These are phyloP conservation scores for Phytopythium aichiense DNA, from an alignment of 352 stramenopile genomes.

Conservation along the genomic window DNA sequence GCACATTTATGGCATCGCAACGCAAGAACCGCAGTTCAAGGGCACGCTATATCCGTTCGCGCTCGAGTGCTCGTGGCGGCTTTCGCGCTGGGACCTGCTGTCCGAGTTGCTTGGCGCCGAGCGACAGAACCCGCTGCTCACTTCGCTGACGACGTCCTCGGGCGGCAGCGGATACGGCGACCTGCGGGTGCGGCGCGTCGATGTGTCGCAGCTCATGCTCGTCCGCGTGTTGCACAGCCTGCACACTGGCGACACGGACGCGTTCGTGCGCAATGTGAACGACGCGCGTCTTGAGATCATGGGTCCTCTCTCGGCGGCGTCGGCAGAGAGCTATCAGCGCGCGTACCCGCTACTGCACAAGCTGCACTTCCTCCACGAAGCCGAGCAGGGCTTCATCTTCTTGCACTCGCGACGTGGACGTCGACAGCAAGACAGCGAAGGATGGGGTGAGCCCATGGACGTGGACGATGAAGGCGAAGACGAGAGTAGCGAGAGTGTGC, in stretches of 20 bases:
- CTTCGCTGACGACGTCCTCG: slow-evolving; percentile 18
- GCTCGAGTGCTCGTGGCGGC: slow-evolving; percentile 81
- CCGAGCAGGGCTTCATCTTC: slow-evolving; percentile 67
- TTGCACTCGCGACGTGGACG: slow-evolving; percentile 20
- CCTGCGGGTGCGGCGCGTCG: slow-evolving; percentile 50
- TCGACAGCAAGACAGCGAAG: not conserved
- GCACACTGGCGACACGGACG: slow-evolving; percentile 44
- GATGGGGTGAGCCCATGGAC: slow-evolving; percentile 3
- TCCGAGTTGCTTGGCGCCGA: slow-evolving; percentile 71
- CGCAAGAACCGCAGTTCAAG: slow-evolving; percentile 71
- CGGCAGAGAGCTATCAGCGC: slow-evolving; percentile 70
- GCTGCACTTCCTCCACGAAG: slow-evolving; percentile 75
- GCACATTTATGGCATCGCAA: slow-evolving; percentile 85
- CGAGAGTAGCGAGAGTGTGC: slow-evolving; percentile 7
- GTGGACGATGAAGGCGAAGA: slow-evolving; percentile 6
- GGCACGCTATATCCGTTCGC: slow-evolving; percentile 78
- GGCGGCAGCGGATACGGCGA: slow-evolving; percentile 12
- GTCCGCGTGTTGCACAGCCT: slow-evolving; percentile 79
- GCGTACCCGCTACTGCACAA: slow-evolving; percentile 73
- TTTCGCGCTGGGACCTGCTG: slow-evolving; percentile 80
- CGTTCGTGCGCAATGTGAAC: slow-evolving; percentile 57
- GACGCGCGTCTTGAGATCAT: slow-evolving; percentile 70
- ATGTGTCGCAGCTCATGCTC: slow-evolving; percentile 73
- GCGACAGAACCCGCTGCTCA: slow-evolving; percentile 58
- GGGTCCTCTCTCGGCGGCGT: slow-evolving; percentile 61